Percentiles rank a stretch among this genome's conserved stretches.
phyloP scores from a whole-genome alignment of 1,139 yeast species.

The Geotrichum klebahnii region DNA sequence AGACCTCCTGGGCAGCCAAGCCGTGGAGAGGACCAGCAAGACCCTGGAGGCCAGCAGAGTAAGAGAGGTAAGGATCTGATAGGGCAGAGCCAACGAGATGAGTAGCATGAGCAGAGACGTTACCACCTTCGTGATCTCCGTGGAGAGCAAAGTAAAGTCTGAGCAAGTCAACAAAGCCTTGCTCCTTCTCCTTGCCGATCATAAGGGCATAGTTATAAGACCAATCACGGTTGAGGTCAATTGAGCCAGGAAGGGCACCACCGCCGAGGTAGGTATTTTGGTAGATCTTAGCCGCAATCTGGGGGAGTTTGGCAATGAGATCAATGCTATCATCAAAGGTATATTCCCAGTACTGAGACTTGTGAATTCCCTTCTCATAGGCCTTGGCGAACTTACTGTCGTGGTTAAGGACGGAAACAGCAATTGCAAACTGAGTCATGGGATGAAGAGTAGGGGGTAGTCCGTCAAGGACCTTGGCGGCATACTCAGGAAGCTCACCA shows the following conservation, averaged over 20 bases:
- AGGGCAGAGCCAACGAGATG: conserved; percentile 95
- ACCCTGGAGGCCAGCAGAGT: conserved; percentile 94
- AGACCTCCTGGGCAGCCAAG: conserved; percentile 96
- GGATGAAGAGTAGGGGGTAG: conserved; percentile 89
- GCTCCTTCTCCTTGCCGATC: conserved; percentile 76
- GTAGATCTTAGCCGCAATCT: conserved; percentile 90
- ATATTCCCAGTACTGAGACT: conserved; percentile 87
- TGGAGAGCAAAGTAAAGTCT: conserved; percentile 91
- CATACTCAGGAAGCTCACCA: conserved; percentile 78
- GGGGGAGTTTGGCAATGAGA: conserved; percentile 86
- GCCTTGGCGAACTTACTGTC: conserved; percentile 89
- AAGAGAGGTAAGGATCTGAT: conserved; percentile 86
- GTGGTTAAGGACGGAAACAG: conserved; percentile 84
- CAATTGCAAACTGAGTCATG: conserved; percentile 95
- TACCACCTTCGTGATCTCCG: conserved; percentile 98
- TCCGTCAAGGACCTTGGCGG: conserved; percentile 72
- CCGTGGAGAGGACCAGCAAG: conserved; percentile 98
- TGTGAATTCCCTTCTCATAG: conserved; percentile 82
- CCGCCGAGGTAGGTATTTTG: conserved; percentile 87
- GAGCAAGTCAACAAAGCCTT: conserved; percentile 83
- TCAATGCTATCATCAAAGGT: conserved; percentile 87
- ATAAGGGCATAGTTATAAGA: conserved; percentile 83
- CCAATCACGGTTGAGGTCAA: conserved; percentile 78
- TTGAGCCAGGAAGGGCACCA: conserved; percentile 49
- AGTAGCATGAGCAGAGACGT: conserved; percentile 95